phyloP scores from a whole-genome alignment of 2,329 filamentous ascomycete species.

The Trichocomaceae sp. region DNA sequence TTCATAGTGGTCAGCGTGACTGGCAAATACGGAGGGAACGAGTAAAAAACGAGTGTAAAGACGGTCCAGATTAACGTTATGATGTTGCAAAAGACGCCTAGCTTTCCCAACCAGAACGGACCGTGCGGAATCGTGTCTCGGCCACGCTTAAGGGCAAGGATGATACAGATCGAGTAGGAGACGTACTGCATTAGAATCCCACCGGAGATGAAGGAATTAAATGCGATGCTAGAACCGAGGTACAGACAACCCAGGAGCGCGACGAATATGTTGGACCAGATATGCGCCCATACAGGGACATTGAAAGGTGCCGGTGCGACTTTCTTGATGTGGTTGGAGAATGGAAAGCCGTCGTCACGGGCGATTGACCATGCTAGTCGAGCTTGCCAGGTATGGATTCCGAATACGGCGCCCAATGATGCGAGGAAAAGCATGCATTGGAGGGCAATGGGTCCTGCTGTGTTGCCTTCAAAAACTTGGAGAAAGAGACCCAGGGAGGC shows the following conservation, averaged over 20 bases:
- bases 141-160: constrained; percentile 41
- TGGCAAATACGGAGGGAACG: too few species aligned
- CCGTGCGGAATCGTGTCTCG: constrained; percentile 41
- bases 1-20: too few species aligned
- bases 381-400: constrained; percentile 47
- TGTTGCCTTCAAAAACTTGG: constrained; percentile 33
- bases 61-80: neutral
- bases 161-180: constrained; percentile 42
- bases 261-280: constrained; percentile 20
- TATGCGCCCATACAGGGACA: neutral
- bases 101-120: constrained; percentile 42
- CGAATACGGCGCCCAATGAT: constrained; percentile 42
- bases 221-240: constrained; percentile 37
- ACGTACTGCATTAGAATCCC: constrained; percentile 46
- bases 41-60: too few species aligned
- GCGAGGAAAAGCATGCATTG: constrained; percentile 46
- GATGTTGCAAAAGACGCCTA: constrained; percentile 3
- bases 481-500: constrained; percentile 46
- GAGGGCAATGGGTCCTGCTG: too few species aligned
- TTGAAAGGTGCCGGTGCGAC: neutral
- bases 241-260: constrained; percentile 43
- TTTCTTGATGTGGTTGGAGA: neutral
- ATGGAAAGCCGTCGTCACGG: constrained; percentile 44
- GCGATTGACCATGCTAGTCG: constrained; percentile 49
- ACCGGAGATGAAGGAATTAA: constrained; percentile 40